Percentiles rank a stretch among this genome's conserved stretches.
Evolutionary conservation across 1,139 yeast genomes (phyloP).

Genomic region (Kodamaea sp.): DNA sequence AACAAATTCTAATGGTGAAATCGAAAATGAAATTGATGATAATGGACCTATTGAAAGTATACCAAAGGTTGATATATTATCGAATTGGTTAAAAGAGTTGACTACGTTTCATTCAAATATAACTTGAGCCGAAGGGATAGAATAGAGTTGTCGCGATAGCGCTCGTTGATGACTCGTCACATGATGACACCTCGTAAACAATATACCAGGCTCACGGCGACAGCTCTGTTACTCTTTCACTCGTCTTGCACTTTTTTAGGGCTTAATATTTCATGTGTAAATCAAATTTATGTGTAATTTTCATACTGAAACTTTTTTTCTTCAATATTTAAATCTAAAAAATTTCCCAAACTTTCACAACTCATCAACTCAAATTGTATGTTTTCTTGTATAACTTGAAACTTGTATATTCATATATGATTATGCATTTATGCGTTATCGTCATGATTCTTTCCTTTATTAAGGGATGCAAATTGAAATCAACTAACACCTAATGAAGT

Average conservation of each 20-base stretch:
- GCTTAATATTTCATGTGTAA: background rate
- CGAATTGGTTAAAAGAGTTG: slow-evolving; percentile 12
- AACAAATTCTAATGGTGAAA: slow-evolving; percentile 8
- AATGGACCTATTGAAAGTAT: slow-evolving; percentile 4
- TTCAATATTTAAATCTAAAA: background rate
- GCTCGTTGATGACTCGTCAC: no score
- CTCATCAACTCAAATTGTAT: slow-evolving; percentile 3
- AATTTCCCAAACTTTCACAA: no score
- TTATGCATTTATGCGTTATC: slow-evolving; percentile 37
- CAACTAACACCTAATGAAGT: slow-evolving; percentile 42
- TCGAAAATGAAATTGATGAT: slow-evolving; percentile 8
- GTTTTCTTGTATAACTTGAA: slow-evolving; percentile 1
- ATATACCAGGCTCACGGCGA: no score
- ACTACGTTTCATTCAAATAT: slow-evolving; percentile 6
- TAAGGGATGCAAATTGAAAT: slow-evolving; percentile 35
- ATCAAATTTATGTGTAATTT: slow-evolving; percentile 3
- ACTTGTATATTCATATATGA: slow-evolving; percentile 12
- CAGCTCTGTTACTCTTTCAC: no score
- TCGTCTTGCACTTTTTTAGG: background rate
- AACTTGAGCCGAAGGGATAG: no score
- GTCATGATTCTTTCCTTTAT: slow-evolving; percentile 36
- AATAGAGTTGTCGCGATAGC: no score
- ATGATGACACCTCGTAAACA: no score
- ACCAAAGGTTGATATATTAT: slow-evolving; percentile 10
- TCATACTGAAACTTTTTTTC: slow-evolving; percentile 1